Evolutionary conservation across 441 rosid species (phyloP).

Genomic region (Metrosideros polymorpha): DNA sequence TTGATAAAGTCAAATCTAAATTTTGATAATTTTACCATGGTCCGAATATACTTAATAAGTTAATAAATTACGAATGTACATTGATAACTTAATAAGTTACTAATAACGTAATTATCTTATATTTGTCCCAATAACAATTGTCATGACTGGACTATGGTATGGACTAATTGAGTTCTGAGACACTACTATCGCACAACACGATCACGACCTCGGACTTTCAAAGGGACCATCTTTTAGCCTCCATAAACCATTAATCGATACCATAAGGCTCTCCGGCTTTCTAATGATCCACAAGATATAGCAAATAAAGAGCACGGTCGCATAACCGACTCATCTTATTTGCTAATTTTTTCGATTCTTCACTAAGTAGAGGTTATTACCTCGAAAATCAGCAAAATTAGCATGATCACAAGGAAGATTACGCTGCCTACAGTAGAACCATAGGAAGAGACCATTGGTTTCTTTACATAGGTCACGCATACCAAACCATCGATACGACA

Average conservation of each 20-base stretch:
- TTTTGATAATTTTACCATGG: neutral
- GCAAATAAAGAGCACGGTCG: neutral
- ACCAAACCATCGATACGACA: neutral
- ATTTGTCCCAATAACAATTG: no score
- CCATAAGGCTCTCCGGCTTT: no score
- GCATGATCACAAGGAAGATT: neutral
- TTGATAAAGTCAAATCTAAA: neutral
- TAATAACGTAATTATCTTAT: neutral
- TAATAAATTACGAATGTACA: neutral
- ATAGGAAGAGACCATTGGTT: neutral
- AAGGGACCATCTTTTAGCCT: no score
- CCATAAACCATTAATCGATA: no score
- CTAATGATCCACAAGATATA: no score
- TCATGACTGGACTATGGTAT: no score
- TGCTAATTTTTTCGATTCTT: neutral
- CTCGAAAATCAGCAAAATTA: neutral
- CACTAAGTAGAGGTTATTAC: neutral
- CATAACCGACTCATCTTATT: neutral
- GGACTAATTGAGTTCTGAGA: no score
- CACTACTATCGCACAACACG: neutral
- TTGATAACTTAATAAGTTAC: neutral
- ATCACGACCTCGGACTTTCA: neutral
- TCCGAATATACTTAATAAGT: neutral
- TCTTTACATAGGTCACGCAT: neutral
- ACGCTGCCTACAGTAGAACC: neutral